phyloP scores from a whole-genome alignment of 768 basidiomycete genomes.

The Candolleomyces efflorescens region DNA sequence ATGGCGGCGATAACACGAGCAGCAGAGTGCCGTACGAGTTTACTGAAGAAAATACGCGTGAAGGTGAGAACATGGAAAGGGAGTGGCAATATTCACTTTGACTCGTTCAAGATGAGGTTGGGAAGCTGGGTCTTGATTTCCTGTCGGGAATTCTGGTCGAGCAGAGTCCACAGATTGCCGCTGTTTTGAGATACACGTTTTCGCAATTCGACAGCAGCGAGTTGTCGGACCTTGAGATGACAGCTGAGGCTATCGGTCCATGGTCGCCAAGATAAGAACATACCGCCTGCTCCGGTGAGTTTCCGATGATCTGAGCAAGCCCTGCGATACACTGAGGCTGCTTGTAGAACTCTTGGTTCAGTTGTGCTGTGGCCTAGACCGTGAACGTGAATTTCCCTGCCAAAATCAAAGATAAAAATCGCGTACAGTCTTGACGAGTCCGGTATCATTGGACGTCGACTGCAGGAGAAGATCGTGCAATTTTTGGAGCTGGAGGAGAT shows the following conservation, averaged over 20 bases:
- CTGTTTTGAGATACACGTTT: slow-evolving; percentile 84
- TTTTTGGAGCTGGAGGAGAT: slow-evolving; percentile 57
- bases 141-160: slow-evolving; percentile 62
- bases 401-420: slow-evolving; percentile 8
- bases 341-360: slow-evolving; percentile 94
- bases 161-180: slow-evolving; percentile 76
- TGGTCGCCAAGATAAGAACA: slow-evolving; percentile 24
- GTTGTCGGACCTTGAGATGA: slow-evolving; percentile 77
- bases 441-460: slow-evolving; percentile 85
- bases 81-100: slow-evolving; percentile 49
- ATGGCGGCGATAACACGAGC: slow-evolving; percentile 93
- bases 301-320: slow-evolving; percentile 81
- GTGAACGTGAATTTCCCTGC: slow-evolving; percentile 6
- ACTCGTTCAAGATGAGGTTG: slow-evolving; percentile 70
- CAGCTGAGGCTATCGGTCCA: slow-evolving; percentile 7
- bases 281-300: slow-evolving; percentile 79
- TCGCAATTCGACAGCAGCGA: slow-evolving; percentile 93
- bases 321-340: slow-evolving; percentile 87
- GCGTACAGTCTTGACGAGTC: slow-evolving; percentile 83
- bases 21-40: slow-evolving; percentile 87
- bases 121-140: slow-evolving; percentile 85
- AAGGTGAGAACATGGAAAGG: slow-evolving; percentile 8
- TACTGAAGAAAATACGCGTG: slow-evolving; percentile 40
- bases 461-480: slow-evolving; percentile 84
- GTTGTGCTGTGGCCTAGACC: slow-evolving; percentile 78